These are phyloP conservation scores for Blastocystis hominis DNA, from an alignment of 352 stramenopile genomes.

Conservation along the genomic window DNA sequence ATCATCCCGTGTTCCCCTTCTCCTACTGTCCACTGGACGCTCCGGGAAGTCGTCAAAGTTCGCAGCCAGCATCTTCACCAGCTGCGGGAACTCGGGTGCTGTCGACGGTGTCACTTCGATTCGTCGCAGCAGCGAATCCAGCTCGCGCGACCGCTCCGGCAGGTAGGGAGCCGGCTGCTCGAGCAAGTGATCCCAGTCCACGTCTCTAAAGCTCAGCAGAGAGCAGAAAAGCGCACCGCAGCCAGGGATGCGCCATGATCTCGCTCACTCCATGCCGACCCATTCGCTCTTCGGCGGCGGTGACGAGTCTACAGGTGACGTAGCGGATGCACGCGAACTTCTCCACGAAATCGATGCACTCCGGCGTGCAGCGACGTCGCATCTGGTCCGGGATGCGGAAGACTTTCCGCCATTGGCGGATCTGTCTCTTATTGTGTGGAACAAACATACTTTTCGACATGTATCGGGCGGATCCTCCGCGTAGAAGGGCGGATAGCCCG, in stretches of 20 bases:
- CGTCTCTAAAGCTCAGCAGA: conserved; percentile 76
- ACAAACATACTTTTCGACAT: conserved; percentile 64
- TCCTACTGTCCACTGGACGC: conserved; percentile 59
- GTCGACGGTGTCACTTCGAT: conserved; percentile 65
- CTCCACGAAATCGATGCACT: conserved; percentile 82
- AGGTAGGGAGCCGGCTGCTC: conserved; percentile 61
- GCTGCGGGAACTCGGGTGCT: conserved; percentile 71
- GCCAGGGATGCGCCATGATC: conserved; percentile 93
- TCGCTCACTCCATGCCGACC: conserved; percentile 82
- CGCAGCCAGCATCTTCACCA: conserved; percentile 80
- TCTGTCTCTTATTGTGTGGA: conserved; percentile 70
- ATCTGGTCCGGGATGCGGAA: conserved; percentile 69
- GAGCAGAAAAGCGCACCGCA: conserved; percentile 66
- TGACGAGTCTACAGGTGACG: conserved; percentile 77
- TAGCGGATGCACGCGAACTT: conserved; percentile 61
- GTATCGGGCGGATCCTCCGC: conserved; percentile 89
- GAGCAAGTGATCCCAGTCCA: conserved; percentile 61
- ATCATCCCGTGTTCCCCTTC: conserved; percentile 61
- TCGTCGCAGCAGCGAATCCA: conserved; percentile 33
- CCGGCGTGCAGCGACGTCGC: conserved; percentile 65
- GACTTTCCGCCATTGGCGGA: conserved; percentile 75
- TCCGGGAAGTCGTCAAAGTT: conserved; percentile 96
- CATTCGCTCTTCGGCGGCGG: conserved; percentile 81
- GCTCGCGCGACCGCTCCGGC: conserved; percentile 60
- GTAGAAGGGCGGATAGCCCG: conserved; percentile 97